Evolutionary conservation across 129 eudicot genomes (phyloP), one percentile per base, ranked within the genome.

Genomic region (Tagetes patula): DNA sequence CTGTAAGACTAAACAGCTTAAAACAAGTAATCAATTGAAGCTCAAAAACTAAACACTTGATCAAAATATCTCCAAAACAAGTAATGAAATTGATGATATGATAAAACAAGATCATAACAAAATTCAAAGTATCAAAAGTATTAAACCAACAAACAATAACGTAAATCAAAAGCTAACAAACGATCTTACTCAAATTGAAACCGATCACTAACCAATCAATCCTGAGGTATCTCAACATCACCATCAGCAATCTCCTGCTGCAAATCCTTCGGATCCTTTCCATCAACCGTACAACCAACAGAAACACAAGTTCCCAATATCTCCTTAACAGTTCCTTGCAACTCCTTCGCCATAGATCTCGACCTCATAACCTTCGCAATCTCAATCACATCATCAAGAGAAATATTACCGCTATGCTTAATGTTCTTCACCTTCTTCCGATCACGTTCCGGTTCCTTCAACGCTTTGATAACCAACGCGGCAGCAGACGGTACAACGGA

Each of bases 311-410:
- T 83, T 32, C 86, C 86, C 14, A 83, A 46, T 13, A 83, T 83
- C 86, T 83, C 86, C 86, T 82, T 82, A 32, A 82, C 83, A 0
- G 83, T 67, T n/a, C 86, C 83, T n/a, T 47, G 73, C 68, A 82
- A 31, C 70, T 82, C 82, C 73, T 83, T 83, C 3, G 83, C 83
- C 86, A 83, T 83, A 0, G 86, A 83, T 40, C 83, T 62, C 12
- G 77, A 36, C 4, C 70, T 11, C 86, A 79, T 83, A 2, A 82
- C 49, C 64, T 68, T 82, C 5, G 86, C 86, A 20, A 82, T 82
- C 60, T 77, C 83, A 50, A 82, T 50, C 3, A 82, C 80, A 13
- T 82, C 86, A 42, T 82, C 85, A 31, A 82, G 70, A 0, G 75
- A 54, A 20, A 73, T 69, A 31, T 78, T 77, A 8, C 86, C 80